These are phyloP conservation scores for Colletotrichum endophyticum DNA, from an alignment of 2,329 filamentous ascomycete species.

Conservation along the genomic window DNA sequence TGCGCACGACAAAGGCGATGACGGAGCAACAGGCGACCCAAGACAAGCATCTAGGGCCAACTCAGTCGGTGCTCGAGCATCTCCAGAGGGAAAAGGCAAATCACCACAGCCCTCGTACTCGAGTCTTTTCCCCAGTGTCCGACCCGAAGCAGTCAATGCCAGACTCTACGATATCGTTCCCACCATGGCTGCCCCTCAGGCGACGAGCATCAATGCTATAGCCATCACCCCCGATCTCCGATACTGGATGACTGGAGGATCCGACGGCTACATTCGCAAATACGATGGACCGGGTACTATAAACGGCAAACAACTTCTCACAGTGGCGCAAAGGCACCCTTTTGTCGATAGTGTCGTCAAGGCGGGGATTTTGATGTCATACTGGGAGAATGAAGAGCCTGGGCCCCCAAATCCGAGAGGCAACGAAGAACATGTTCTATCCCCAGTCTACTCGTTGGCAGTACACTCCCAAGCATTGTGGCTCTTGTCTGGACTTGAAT, in stretches of 20 bases:
- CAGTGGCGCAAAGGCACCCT: slow-evolving; percentile 92
- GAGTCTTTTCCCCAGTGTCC: slow-evolving; percentile 49
- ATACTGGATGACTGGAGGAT: slow-evolving; percentile 93
- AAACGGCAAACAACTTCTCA: slow-evolving; percentile 91
- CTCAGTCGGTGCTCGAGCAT: slow-evolving; percentile 15
- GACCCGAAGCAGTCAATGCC: slow-evolving; percentile 80
- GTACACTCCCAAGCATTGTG: slow-evolving; percentile 90
- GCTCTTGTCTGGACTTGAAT: slow-evolving; percentile 89
- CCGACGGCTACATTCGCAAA: slow-evolving; percentile 95
- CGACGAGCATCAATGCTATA: slow-evolving; percentile 93
- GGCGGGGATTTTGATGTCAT: slow-evolving; percentile 90
- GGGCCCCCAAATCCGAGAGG: slow-evolving; percentile 40
- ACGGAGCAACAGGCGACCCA: slow-evolving; percentile 46
- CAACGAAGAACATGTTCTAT: slow-evolving; percentile 70
- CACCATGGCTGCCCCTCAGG: slow-evolving; percentile 94
- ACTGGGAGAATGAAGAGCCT: slow-evolving; percentile 97
- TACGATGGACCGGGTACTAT: slow-evolving; percentile 96
- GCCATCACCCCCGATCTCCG: slow-evolving; percentile 91
- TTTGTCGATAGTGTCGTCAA: slow-evolving; percentile 98
- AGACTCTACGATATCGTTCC: slow-evolving; percentile 92
- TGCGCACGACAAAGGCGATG: slow-evolving; percentile 27
- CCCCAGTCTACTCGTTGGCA: slow-evolving; percentile 92
- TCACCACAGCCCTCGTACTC: slow-evolving; percentile 7
- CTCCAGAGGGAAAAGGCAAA: slow-evolving; percentile 1
- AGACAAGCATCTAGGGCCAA: slow-evolving; percentile 29